These are phyloP conservation scores for Gonapodya prolifera DNA, from an alignment of 192 early-diverging fungal genomes.

Conservation along the genomic window DNA sequence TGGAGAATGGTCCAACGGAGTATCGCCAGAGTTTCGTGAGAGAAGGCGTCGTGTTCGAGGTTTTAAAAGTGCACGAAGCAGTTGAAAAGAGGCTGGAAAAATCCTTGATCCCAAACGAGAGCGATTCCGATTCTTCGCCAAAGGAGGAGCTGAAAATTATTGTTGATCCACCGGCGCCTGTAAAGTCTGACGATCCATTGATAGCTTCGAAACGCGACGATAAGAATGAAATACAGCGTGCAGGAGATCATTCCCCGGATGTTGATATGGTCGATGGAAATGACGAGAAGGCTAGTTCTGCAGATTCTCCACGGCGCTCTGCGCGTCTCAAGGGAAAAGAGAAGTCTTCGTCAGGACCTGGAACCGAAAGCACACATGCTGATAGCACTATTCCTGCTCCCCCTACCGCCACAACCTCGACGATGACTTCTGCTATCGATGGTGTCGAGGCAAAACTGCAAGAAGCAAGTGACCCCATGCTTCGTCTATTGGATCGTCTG, in stretches of 20 bases:
- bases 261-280: background rate
- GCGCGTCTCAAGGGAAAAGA: background rate
- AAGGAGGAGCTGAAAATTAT: slow-evolving; percentile 28
- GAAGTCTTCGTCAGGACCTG: too few relatives aligned
- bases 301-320: background rate
- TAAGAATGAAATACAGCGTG: too few relatives aligned
- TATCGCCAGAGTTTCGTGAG: slow-evolving; percentile 50
- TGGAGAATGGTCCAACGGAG: slow-evolving; percentile 42
- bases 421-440: too few relatives aligned
- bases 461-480: background rate
- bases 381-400: too few relatives aligned
- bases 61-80: slow-evolving; percentile 28
- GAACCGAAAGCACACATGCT: too few relatives aligned
- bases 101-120: slow-evolving; percentile 12
- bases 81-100: slow-evolving; percentile 5
- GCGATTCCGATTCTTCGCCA: slow-evolving; percentile 25
- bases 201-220: too few relatives aligned
- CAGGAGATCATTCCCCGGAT: too few relatives aligned
- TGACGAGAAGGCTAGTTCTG: background rate
- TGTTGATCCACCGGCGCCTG: too few relatives aligned
- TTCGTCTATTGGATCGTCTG: background rate
- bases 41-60: slow-evolving; percentile 60
- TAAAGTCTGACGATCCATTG: too few relatives aligned
- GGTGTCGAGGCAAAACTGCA: background rate
- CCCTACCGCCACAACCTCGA: too few relatives aligned